Conservation (phyloP, 2,329 filamentous ascomycete genomes). For the Sporothrix sp. region DNA sequence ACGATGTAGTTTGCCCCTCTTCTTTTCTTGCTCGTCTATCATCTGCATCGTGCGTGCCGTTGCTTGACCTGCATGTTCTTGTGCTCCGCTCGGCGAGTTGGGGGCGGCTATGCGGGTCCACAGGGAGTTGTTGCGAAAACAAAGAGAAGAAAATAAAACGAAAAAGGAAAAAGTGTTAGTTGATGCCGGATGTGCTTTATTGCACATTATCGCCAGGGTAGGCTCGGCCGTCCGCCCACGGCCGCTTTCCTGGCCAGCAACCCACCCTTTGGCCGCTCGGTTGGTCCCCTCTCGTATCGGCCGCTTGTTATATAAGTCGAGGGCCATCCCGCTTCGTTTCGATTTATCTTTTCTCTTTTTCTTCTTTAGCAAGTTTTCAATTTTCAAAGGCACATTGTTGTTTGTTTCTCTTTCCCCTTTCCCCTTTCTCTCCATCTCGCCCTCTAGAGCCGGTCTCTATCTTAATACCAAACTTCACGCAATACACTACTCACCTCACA, state of each 20-base stretch:
- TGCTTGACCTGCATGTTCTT: not conserved
- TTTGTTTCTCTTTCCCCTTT: slow-evolving; percentile 45
- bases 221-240: too few species aligned
- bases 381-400: slow-evolving; percentile 43
- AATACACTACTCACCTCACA: slow-evolving; percentile 6
- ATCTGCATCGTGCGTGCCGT: not conserved
- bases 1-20: not conserved
- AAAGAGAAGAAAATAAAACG: not conserved
- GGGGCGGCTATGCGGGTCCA: slow-evolving; percentile 5
- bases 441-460: slow-evolving; percentile 30
- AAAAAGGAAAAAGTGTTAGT: not conserved
- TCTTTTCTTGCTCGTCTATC: not conserved
- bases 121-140: too few species aligned
- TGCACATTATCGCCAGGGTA: too few species aligned
- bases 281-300: slow-evolving; percentile 23
- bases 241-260: not conserved
- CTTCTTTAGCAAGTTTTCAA: slow-evolving; percentile 58
- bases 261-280: slow-evolving; percentile 17
- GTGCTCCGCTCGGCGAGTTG: slow-evolving; percentile 1
- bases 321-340: slow-evolving; percentile 30
- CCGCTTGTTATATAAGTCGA: slow-evolving; percentile 33
- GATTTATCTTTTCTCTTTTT: slow-evolving; percentile 33
- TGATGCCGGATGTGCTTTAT: not conserved
- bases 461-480: slow-evolving; percentile 8
- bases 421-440: slow-evolving; percentile 37